phyloP scores from a whole-genome alignment of 1,139 yeast species.

The Candida neerlandica region DNA sequence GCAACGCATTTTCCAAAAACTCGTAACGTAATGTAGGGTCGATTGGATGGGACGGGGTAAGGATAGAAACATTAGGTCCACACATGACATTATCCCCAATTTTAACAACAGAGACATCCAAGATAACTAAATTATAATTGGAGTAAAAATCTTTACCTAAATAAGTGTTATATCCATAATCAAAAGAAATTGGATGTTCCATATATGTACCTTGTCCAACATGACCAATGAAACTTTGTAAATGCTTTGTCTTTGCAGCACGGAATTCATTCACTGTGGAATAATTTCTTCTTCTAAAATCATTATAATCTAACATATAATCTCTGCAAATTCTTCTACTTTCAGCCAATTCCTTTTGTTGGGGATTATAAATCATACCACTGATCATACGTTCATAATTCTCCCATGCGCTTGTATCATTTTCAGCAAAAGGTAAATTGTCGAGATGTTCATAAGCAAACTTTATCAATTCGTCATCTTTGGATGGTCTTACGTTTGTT shows the following conservation, averaged over 20 bases:
- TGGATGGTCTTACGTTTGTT: conserved; percentile 20
- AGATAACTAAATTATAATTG: conserved; percentile 57
- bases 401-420: conserved; percentile 20
- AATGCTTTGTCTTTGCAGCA: conserved; percentile 38
- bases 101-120: conserved; percentile 63
- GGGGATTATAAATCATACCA: conserved; percentile 19
- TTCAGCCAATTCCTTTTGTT: conserved; percentile 13
- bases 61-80: conserved; percentile 65
- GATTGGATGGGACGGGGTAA: conserved; percentile 66
- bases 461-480: conserved; percentile 39
- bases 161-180: conserved; percentile 57
- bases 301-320: conserved; percentile 35
- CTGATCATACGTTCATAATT: conserved; percentile 44
- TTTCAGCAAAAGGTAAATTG: conserved; percentile 40
- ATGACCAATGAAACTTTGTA: conserved; percentile 48
- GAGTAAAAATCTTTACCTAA: conserved; percentile 55
- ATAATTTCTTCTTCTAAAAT: conserved; percentile 42
- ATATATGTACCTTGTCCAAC: conserved; percentile 40
- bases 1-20: conserved; percentile 54
- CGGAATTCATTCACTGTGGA: conserved; percentile 21
- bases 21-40: conserved; percentile 49
- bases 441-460: conserved; percentile 44
- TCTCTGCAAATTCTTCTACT: conserved; percentile 17
- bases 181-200: conserved; percentile 59
- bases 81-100: conserved; percentile 62